A percentile compares a stretch with the other conserved stretches of the same genome.
Conservation (phyloP, 2,329 filamentous ascomycete species). For the Calonectria pseudoturangicola region DNA sequence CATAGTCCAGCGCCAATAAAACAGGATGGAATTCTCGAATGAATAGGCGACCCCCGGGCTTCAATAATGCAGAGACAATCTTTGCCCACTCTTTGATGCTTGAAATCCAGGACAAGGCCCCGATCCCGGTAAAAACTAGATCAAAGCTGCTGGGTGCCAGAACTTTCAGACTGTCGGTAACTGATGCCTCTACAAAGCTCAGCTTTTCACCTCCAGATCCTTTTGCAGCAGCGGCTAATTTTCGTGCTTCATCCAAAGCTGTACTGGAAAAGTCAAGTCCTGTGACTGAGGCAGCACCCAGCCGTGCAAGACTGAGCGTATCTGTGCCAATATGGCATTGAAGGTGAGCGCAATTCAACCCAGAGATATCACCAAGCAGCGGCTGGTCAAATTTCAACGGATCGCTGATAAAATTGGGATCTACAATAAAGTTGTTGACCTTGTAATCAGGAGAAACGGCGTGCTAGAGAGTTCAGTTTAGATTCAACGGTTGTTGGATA, state of each 20-base stretch:
- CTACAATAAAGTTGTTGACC: not conserved
- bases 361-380: not conserved
- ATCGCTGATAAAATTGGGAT: not conserved
- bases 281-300: not conserved
- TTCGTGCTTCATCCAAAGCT: not conserved
- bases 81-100: slow-evolving; percentile 14
- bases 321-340: slow-evolving; percentile 20
- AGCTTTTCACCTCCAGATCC: not conserved
- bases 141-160: not conserved
- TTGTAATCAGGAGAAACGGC: slow-evolving; percentile 4
- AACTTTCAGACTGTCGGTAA: not conserved
- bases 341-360: not conserved
- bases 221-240: not conserved
- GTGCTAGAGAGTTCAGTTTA: not conserved
- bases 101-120: slow-evolving; percentile 1
- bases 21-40: slow-evolving; percentile 17
- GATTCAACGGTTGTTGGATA: not conserved
- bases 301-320: not conserved
- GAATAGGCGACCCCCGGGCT: not conserved
- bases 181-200: slow-evolving; percentile 10
- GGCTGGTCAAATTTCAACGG: not conserved
- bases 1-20: not conserved
- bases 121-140: slow-evolving; percentile 1
- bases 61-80: not conserved
- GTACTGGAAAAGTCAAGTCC: slow-evolving; percentile 3